These are phyloP conservation scores for Diplodia scrobiculata DNA, from an alignment of 2,329 filamentous ascomycete genomes.

Conservation along the genomic window DNA sequence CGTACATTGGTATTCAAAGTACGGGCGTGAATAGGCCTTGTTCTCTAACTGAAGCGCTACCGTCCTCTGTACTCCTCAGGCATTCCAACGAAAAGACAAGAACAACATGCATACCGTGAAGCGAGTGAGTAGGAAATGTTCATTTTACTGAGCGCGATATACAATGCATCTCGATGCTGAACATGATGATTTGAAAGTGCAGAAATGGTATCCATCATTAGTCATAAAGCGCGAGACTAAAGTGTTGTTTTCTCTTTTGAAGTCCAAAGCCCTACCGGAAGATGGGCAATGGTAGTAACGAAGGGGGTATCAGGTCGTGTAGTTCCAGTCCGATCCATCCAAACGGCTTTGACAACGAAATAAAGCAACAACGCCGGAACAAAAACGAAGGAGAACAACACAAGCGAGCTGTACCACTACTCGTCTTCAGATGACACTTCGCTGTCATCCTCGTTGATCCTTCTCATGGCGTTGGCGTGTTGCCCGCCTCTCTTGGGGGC, in stretches of 20 bases:
- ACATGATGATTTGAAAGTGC: background rate
- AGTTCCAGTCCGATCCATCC: conserved; percentile 2
- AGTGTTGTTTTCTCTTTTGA: background rate
- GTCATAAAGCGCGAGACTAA: background rate
- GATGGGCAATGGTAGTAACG: conserved; percentile 11
- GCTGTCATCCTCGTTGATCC: background rate
- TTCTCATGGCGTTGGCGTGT: background rate
- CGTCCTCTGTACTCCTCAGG: background rate
- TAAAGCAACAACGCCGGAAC: background rate
- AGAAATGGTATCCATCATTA: background rate
- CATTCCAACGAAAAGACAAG: background rate
- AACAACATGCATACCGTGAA: background rate
- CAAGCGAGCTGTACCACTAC: background rate
- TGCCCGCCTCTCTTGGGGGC: background rate
- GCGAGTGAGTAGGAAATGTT: background rate
- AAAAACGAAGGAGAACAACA: background rate
- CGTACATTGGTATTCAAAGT: background rate
- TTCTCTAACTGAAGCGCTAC: background rate
- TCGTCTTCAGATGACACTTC: conserved; percentile 1
- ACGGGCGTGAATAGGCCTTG: background rate
- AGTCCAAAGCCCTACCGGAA: background rate
- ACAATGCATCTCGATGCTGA: background rate
- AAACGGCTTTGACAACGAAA: background rate
- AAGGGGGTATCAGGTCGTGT: conserved; percentile 28
- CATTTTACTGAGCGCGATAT: background rate